phyloP scores from a whole-genome alignment of 164 flowering plant species.

The Echeveria elegans region DNA sequence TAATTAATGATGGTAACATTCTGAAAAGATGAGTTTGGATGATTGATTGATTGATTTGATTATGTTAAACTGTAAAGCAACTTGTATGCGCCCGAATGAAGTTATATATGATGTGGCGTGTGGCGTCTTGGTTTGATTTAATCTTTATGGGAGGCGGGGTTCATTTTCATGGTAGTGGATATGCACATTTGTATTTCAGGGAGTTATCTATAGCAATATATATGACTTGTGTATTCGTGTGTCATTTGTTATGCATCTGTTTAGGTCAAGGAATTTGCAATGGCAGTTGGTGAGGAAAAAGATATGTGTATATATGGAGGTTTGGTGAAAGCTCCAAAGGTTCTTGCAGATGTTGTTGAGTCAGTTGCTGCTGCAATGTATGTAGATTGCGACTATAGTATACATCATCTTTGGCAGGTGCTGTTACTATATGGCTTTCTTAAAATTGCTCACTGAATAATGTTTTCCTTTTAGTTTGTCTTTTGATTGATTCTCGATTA shows the following conservation, averaged over 20 bases:
- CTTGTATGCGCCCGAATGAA: too few species aligned
- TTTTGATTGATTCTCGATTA: slow-evolving; percentile 3
- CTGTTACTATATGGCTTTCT: slow-evolving; percentile 8
- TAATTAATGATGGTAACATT: slow-evolving; percentile 1
- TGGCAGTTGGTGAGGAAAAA: slow-evolving; percentile 35
- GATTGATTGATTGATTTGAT: too few species aligned
- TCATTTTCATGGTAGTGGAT: too few species aligned
- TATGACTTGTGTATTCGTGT: not conserved
- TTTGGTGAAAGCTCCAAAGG: slow-evolving; percentile 69
- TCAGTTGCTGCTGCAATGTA: slow-evolving; percentile 75
- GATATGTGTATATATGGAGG: slow-evolving; percentile 41
- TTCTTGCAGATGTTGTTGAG: slow-evolving; percentile 82
- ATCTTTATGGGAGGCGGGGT: too few species aligned
- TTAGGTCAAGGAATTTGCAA: slow-evolving; percentile 54
- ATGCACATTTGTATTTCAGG: not conserved
- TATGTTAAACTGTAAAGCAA: too few species aligned
- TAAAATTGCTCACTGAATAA: not conserved
- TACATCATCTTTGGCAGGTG: slow-evolving; percentile 56
- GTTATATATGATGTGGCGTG: too few species aligned
- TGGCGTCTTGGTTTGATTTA: too few species aligned
- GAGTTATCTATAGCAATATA: not conserved
- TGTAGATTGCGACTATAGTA: slow-evolving; percentile 48
- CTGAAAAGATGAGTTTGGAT: too few species aligned
- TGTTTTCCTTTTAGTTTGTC: not conserved
- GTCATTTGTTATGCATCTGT: slow-evolving; percentile 3